Percentiles rank a stretch among this genome's conserved stretches.
phyloP scores from a whole-genome alignment of 2,329 filamentous ascomycete genomes.

The Penicillium sp. region DNA sequence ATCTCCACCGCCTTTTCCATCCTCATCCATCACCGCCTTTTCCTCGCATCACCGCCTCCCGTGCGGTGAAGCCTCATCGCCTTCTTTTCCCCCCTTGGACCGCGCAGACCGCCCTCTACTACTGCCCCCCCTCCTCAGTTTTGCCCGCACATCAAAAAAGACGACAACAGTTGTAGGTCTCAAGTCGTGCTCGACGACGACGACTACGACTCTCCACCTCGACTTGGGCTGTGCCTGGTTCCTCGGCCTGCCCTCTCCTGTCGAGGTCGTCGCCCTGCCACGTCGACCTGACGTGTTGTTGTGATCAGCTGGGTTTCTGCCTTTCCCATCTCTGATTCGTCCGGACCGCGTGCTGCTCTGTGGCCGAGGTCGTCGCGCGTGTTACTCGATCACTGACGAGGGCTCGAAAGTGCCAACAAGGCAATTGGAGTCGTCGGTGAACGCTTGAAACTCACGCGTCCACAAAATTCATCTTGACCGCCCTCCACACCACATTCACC shows the following conservation, averaged over 20 bases:
- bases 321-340: constrained; percentile 2
- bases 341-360: constrained; percentile 6
- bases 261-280: constrained; percentile 11
- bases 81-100: constrained; percentile 28
- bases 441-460: constrained; percentile 11
- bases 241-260: constrained; percentile 11
- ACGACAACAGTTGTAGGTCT: constrained; percentile 9
- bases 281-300: constrained; percentile 10
- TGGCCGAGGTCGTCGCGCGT: constrained; percentile 8
- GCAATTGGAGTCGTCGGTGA: constrained; percentile 5
- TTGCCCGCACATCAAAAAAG: constrained; percentile 40
- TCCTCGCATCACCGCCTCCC: constrained; percentile 46
- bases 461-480: background rate
- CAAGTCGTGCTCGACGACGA: background rate
- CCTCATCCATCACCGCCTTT: constrained; percentile 32
- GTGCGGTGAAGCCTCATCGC: constrained; percentile 45
- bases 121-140: constrained; percentile 33
- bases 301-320: constrained; percentile 11
- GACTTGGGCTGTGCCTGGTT: constrained; percentile 20
- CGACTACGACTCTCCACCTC: constrained; percentile 4
- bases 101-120: constrained; percentile 44
- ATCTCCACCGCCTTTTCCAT: constrained; percentile 23
- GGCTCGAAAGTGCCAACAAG: background rate
- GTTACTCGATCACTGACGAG: background rate
- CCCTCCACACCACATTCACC: background rate